Evolutionary conservation across 2,329 filamentous ascomycete species (phyloP).

Genomic region (Colletotrichum sp.): DNA sequence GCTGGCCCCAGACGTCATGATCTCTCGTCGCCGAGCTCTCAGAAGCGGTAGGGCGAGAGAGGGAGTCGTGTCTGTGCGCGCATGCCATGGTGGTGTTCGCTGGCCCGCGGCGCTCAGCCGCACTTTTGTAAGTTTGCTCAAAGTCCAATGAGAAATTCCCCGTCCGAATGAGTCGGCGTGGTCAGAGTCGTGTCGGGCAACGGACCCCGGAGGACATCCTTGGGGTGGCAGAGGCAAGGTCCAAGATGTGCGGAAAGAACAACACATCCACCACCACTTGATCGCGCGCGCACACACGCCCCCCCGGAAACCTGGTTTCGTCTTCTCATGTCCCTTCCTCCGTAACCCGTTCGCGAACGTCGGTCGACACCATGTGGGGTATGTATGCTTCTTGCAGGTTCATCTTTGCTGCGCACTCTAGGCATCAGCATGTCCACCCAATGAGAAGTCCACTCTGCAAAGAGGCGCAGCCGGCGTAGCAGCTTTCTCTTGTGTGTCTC

Average conservation of each 20-base stretch:
- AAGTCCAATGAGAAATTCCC: background rate
- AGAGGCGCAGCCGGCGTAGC: background rate
- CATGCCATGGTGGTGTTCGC: background rate
- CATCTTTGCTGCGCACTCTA: background rate
- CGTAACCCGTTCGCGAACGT: background rate
- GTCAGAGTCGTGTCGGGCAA: constrained; percentile 11
- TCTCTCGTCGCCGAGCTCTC: background rate
- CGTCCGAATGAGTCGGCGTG: background rate
- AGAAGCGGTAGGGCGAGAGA: background rate
- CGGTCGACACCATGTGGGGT: constrained; percentile 7
- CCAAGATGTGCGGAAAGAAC: background rate
- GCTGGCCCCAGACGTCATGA: constrained; percentile 12
- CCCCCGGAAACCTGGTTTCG: background rate
- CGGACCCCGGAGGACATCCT: background rate
- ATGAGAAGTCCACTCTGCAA: background rate
- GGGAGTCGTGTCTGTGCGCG: background rate
- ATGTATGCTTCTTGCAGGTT: background rate
- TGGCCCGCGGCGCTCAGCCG: background rate
- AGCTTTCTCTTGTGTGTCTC: background rate
- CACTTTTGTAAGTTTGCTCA: constrained; percentile 7
- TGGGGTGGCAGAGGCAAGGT: background rate
- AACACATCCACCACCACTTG: background rate
- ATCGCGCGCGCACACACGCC: background rate
- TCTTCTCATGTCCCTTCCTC: background rate
- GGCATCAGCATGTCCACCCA: constrained; percentile 6